These are phyloP conservation scores for Sinapis alba DNA, from an alignment of 441 rosid species.

Conservation along the genomic window DNA sequence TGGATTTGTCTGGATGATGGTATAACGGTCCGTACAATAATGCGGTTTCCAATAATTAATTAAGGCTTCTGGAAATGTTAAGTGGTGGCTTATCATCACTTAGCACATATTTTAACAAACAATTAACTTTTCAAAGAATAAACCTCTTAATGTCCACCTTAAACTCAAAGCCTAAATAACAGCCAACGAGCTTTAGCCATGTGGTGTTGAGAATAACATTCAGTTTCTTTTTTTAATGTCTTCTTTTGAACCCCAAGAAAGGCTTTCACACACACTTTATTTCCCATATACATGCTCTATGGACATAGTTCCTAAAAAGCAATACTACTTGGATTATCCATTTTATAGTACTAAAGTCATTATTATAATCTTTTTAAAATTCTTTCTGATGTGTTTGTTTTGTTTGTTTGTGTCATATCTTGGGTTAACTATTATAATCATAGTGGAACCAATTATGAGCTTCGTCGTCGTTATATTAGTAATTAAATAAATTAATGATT, in stretches of 20 bases:
- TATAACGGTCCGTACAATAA: conserved; percentile 34
- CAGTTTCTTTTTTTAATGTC: conserved; percentile 12
- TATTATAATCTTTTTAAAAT: conserved; percentile 20
- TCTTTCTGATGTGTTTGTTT: conserved; percentile 19
- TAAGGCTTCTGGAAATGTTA: conserved; percentile 23
- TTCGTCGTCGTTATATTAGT: conserved; percentile 27
- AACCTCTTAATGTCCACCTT: conserved; percentile 48
- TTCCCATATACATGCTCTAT: conserved; percentile 45
- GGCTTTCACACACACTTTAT: conserved; percentile 51
- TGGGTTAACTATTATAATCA: conserved; percentile 37
- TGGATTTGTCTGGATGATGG: conserved; percentile 29
- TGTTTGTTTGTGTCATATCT: conserved; percentile 30
- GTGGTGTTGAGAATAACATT: conserved; percentile 31
- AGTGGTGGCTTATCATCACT: conserved; percentile 38
- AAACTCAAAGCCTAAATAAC: conserved; percentile 35
- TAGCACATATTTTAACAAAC: conserved; percentile 27
- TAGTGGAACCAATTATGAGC: conserved; percentile 75
- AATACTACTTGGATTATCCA: conserved; percentile 16
- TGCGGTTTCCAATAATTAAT: conserved; percentile 26
- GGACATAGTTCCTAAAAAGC: conserved; percentile 55
- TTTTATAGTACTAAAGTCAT: conserved; percentile 29
- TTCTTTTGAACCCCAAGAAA: conserved; percentile 42
- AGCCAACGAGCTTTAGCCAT: conserved; percentile 50
- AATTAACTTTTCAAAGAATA: conserved; percentile 20
- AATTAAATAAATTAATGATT: conserved; percentile 1